Evolutionary conservation across 768 basidiomycete species (phyloP).

Genomic region (Phanerochaete carnosa): DNA sequence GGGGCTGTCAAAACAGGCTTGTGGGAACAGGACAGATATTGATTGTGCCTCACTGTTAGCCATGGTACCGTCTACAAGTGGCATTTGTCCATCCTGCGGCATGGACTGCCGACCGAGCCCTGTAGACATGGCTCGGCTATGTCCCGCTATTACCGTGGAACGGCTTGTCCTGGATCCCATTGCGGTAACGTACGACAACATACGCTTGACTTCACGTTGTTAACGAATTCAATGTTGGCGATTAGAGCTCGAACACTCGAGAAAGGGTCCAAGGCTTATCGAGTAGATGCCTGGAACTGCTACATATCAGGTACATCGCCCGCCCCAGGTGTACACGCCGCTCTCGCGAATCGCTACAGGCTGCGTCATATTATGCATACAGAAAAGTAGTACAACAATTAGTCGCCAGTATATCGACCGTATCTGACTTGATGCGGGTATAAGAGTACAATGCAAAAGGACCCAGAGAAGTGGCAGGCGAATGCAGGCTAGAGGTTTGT

Average conservation of each 20-base stretch:
- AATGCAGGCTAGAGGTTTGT: background rate
- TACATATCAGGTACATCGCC: background rate
- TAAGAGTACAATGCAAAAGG: background rate
- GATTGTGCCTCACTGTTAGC: background rate
- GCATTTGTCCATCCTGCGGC: background rate
- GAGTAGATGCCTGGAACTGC: background rate
- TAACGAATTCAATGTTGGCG: background rate
- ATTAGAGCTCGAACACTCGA: background rate
- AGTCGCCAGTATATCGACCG: background rate
- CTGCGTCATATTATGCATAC: background rate
- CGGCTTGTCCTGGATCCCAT: background rate
- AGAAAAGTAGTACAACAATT: background rate
- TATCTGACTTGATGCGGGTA: background rate
- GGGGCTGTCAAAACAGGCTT: background rate
- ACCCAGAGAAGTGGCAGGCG: background rate
- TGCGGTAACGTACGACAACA: background rate
- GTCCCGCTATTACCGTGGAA: background rate
- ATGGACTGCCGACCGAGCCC: background rate
- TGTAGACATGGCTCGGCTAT: background rate
- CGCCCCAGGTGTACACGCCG: background rate
- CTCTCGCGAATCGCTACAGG: background rate
- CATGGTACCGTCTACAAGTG: background rate
- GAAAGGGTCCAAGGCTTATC: background rate
- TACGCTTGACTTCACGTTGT: background rate
- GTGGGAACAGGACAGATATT: background rate